phyloP scores from a whole-genome alignment of 2,329 filamentous ascomycete genomes.

The Xylaria sp. region DNA sequence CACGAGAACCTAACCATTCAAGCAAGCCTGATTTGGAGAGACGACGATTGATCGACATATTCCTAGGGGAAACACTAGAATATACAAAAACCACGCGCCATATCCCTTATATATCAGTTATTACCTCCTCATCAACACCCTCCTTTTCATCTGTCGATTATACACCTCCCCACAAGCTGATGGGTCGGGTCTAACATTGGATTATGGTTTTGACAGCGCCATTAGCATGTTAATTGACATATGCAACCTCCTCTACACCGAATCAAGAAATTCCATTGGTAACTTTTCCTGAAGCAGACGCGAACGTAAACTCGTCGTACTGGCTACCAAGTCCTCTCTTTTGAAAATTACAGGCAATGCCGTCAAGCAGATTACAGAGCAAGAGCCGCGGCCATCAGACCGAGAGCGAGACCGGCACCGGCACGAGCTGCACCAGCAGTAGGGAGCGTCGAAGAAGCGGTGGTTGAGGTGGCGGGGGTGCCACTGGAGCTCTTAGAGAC shows the following conservation, averaged over 20 bases:
- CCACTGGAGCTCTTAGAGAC: neutral
- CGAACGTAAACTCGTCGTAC: neutral
- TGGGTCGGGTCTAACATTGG: neutral
- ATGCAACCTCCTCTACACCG: neutral
- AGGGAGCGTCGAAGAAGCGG: slow-evolving; percentile 24
- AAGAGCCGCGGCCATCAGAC: slow-evolving; percentile 55
- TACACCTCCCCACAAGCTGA: slow-evolving; percentile 33
- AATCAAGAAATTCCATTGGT: slow-evolving; percentile 11
- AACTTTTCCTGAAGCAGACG: slow-evolving; percentile 8
- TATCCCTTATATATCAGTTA: slow-evolving; percentile 2
- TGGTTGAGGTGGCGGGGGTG: slow-evolving; percentile 19
- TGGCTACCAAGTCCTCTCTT: slow-evolving; percentile 2
- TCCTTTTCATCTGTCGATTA: slow-evolving; percentile 8
- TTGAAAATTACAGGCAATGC: slow-evolving; percentile 19
- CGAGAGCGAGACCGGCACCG: slow-evolving; percentile 54
- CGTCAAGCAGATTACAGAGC: slow-evolving; percentile 37
- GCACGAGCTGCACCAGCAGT: slow-evolving; percentile 48
- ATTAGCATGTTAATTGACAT: slow-evolving; percentile 10
- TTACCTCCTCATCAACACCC: neutral
- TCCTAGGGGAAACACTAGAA: neutral
- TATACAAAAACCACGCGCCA: slow-evolving; percentile 21
- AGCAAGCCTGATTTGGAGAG: slow-evolving; percentile 20
- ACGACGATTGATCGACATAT: slow-evolving; percentile 17
- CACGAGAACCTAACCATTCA: neutral
- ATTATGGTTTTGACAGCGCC: slow-evolving; percentile 11